Base-by-base conservation (phyloP, 306 rosid genomes). In the Notholithocarpus densiflorus region DNA sequence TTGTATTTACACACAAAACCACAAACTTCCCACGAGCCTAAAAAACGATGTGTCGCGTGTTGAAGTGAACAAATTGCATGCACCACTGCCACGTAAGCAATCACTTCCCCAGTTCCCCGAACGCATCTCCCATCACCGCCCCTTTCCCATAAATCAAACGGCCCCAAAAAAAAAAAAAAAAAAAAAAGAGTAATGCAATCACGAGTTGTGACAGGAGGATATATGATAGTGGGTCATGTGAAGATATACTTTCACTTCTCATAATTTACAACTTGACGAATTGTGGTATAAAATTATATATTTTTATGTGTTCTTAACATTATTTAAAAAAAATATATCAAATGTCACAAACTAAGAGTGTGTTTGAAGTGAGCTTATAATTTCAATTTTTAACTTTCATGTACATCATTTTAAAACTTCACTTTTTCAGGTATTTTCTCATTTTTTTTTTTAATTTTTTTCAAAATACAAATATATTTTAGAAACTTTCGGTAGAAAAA, bases 71-170 rank as follows among this genome's bases (percentile, higher is more conserved):
- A 65, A 21, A 4, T 17, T 51, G 54, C 72, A 48, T n/a, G 8
- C 24, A 6, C 40, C 5, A 48, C 5, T 52, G 82, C 72, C 85
- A 85, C 85, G 86, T 62, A 76, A 82, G 72, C 79, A 12, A 40
- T 11, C 40, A 17, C 72, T 68, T 40, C 3, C 11, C 26, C 24
- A 34, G 24, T 19, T 32, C 17, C 32, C 34, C 57, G 70, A 32
- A 53, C 73, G 62, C 72, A 61, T 56, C 64, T 18, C 73, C 19
- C 21, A 5, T 19, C 24, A 10, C 2, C 4, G 1, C 19, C 17
- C 32, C 7, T 32, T 56, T 24, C 18, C 10, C 12, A 7, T 37
- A 37, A 6, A 37, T 6, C 43, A 1, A 0, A 6, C 43, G 2
- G 10, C 43, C 43, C 6, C 6, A 34, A 34, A 6, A 34, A 34